phyloP scores from a whole-genome alignment of 2,329 filamentous ascomycete genomes.

The Fusarium irregulare region DNA sequence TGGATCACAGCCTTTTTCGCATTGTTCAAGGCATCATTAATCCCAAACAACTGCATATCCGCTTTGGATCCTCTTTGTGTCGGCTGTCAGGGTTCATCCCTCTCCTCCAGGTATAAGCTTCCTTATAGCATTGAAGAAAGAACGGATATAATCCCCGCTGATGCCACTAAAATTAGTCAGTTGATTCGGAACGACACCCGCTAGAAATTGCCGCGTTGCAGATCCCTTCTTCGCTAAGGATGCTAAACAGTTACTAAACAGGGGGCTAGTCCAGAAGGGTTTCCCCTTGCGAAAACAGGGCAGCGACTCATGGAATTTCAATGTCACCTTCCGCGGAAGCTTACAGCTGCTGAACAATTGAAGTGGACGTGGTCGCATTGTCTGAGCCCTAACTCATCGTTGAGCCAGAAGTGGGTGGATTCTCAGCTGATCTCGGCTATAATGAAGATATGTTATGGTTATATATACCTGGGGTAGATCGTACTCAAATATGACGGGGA shows the following conservation, averaged over 20 bases:
- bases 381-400: not conserved
- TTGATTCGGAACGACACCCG: conserved; percentile 6
- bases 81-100: not conserved
- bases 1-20: not conserved
- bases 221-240: not conserved
- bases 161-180: not conserved
- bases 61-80: not conserved
- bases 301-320: not conserved
- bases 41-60: not conserved
- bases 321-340: not conserved
- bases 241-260: not conserved
- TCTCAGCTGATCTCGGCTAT: not conserved
- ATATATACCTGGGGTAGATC: not conserved
- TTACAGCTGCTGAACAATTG: not conserved
- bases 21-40: not conserved
- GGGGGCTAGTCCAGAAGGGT: not conserved
- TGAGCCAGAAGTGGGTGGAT: not conserved
- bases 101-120: not conserved
- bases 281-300: not conserved
- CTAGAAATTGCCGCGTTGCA: not conserved
- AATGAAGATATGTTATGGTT: not conserved
- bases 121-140: not conserved
- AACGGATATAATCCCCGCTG: not conserved
- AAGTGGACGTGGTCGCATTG: not conserved
- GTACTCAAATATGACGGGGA: not conserved